phyloP scores from a whole-genome alignment of 306 rosid genomes.

The Dicorynia guianensis region DNA sequence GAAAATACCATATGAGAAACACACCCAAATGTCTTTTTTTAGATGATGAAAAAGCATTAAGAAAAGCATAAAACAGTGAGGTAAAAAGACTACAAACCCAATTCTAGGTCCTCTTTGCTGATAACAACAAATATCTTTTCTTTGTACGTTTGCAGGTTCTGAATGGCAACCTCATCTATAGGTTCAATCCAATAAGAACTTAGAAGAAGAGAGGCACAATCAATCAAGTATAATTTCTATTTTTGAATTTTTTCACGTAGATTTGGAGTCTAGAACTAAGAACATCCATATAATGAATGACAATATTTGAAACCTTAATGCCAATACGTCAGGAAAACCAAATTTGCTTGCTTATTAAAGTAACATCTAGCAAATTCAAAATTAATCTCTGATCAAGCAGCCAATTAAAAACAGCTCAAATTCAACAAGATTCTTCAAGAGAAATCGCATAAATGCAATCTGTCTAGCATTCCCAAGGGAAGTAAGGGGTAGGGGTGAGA shows the following conservation, averaged over 20 bases:
- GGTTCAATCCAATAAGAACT: slow-evolving; percentile 97
- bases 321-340: not conserved
- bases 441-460: not conserved
- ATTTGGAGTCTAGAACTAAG: too few relatives aligned
- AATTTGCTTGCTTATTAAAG: not conserved
- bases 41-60: not conserved
- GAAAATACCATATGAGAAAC: slow-evolving; percentile 22
- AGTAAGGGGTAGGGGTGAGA: not conserved
- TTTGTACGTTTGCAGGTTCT: slow-evolving; percentile 93
- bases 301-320: not conserved
- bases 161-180: slow-evolving; percentile 96
- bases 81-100: slow-evolving; percentile 62
- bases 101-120: slow-evolving; percentile 97
- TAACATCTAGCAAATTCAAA: not conserved
- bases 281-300: too few relatives aligned
- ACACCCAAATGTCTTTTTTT: slow-evolving; percentile 16
- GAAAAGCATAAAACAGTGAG: not conserved
- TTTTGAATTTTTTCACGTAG: too few relatives aligned
- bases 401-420: not conserved
- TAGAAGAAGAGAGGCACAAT: slow-evolving; percentile 42
- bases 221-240: not conserved
- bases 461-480: not conserved
- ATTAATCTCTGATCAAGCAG: not conserved
- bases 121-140: slow-evolving; percentile 98
- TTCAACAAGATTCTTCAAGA: not conserved